Percentiles rank a stretch among this genome's conserved stretches.
These are phyloP conservation scores for Huntiella bhutanensis DNA, from an alignment of 2,329 filamentous ascomycete genomes.

Conservation along the genomic window DNA sequence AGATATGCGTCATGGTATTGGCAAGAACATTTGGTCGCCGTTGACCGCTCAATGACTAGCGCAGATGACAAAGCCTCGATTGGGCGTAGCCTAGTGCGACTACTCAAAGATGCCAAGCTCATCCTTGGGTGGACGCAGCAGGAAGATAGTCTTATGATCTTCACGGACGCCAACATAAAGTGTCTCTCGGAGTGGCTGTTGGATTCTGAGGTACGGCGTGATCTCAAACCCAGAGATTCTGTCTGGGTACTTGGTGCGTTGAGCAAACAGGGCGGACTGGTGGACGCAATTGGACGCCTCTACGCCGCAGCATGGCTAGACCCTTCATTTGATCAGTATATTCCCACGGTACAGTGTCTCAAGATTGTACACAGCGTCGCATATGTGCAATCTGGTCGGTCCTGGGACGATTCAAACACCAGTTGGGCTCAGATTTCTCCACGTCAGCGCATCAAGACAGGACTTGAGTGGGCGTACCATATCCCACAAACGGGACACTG, in stretches of 20 bases:
- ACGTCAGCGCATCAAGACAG: conserved; percentile 19
- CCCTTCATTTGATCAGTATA: conserved; percentile 18
- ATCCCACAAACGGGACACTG: conserved; percentile 20
- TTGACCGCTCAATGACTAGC: conserved; percentile 17
- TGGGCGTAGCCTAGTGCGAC: conserved; percentile 18
- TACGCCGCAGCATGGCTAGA: conserved; percentile 23
- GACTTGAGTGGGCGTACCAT: conserved; percentile 19
- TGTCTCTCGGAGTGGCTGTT: conserved; percentile 20
- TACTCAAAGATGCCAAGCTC: conserved; percentile 21
- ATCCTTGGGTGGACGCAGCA: conserved; percentile 24
- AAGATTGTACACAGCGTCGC: conserved; percentile 25
- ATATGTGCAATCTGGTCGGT: conserved; percentile 21
- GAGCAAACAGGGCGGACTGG: conserved; percentile 17
- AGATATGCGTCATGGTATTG: conserved; percentile 27
- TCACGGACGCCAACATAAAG: conserved; percentile 22
- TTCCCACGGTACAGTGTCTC: conserved; percentile 24
- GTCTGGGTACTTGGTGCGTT: conserved; percentile 17
- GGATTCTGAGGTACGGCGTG: conserved; percentile 18
- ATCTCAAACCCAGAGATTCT: conserved; percentile 16
- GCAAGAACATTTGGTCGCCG: conserved; percentile 23
- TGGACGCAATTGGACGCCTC: conserved; percentile 21
- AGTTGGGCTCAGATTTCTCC: conserved; percentile 21
- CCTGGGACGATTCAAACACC: conserved; percentile 19
- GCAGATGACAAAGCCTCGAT: conserved; percentile 18
- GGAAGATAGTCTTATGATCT: conserved; percentile 24